Percentiles rank a stretch among this genome's conserved stretches.
Evolutionary conservation across 306 rosid species (phyloP).

Genomic region (Vigna mungo): DNA sequence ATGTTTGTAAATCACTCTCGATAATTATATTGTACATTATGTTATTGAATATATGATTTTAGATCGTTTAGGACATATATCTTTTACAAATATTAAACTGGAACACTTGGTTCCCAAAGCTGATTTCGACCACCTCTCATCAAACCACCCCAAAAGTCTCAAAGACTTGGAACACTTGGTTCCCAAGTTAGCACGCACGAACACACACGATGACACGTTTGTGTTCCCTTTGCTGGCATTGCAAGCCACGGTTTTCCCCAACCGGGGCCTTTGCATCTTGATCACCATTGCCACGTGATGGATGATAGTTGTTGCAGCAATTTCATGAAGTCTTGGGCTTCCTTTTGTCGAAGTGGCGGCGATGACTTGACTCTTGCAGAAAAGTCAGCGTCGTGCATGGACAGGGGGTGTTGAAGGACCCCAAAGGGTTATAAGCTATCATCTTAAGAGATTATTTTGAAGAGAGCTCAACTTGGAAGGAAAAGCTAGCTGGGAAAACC

Average conservation of each 20-base stretch:
- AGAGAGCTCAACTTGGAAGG: slow-evolving; percentile 47
- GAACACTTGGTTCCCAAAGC: too few relatives aligned
- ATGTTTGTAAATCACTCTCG: too few relatives aligned
- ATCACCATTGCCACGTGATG: slow-evolving; percentile 56
- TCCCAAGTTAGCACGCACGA: slow-evolving; percentile 27
- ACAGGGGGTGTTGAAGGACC: slow-evolving; percentile 47
- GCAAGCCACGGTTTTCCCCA: slow-evolving; percentile 47
- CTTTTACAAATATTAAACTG: too few relatives aligned
- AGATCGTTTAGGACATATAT: too few relatives aligned
- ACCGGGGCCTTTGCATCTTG: slow-evolving; percentile 48
- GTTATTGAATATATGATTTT: too few relatives aligned
- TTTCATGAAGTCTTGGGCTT: slow-evolving; percentile 54
- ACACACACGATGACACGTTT: neutral
- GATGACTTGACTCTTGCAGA: neutral
- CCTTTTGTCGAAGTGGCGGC: neutral
- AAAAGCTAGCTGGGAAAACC: slow-evolving; percentile 23
- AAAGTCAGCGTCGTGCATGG: slow-evolving; percentile 34
- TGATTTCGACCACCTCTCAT: too few relatives aligned
- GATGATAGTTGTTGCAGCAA: slow-evolving; percentile 44
- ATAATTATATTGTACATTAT: too few relatives aligned
- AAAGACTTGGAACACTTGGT: slow-evolving; percentile 41
- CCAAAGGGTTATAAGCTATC: slow-evolving; percentile 33
- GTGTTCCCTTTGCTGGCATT: slow-evolving; percentile 41
- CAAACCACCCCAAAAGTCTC: too few relatives aligned
- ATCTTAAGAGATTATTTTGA: slow-evolving; percentile 47